Conservation (phyloP, 2,329 filamentous ascomycete genomes). For the Pseudohalonectria lignicola region DNA sequence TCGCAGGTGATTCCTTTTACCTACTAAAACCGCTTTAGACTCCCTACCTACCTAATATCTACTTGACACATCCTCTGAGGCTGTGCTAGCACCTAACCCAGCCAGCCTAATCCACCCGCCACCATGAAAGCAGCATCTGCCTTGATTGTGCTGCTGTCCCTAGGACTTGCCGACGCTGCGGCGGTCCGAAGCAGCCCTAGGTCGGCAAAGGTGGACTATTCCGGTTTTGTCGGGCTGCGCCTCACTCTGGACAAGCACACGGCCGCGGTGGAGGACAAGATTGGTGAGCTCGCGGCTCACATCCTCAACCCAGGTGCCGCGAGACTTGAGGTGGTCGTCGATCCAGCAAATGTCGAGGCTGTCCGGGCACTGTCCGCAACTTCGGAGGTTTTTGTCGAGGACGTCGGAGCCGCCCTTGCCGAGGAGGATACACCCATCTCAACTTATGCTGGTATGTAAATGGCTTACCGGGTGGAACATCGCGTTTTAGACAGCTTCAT, state of each 20-base stretch:
- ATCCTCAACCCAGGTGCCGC: slow-evolving; percentile 3
- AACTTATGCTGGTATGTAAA: not conserved
- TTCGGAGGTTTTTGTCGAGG: slow-evolving; percentile 1
- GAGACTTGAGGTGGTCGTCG: slow-evolving; percentile 1
- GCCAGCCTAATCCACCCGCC: too few relatives aligned
- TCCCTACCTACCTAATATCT: too few relatives aligned
- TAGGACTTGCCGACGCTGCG: slow-evolving; percentile 1
- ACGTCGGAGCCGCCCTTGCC: not conserved
- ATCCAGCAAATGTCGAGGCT: slow-evolving; percentile 1
- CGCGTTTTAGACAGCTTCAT: too few relatives aligned
- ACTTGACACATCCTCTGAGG: not conserved
- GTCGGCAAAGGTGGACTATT: slow-evolving; percentile 1
- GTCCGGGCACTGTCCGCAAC: not conserved
- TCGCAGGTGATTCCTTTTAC: too few relatives aligned
- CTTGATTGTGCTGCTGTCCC: slow-evolving; percentile 1
- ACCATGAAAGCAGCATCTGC: slow-evolving; percentile 1
- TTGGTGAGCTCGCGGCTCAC: slow-evolving; percentile 1
- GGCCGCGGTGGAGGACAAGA: slow-evolving; percentile 2
- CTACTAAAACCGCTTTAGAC: too few relatives aligned
- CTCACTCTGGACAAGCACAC: slow-evolving; percentile 1
- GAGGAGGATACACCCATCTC: not conserved
- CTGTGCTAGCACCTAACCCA: too few relatives aligned
- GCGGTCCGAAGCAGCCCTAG: not conserved
- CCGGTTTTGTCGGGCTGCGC: slow-evolving; percentile 1
- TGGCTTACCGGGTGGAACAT: not conserved